Evolutionary conservation across 2,329 filamentous ascomycete genomes (phyloP), one percentile per base, ranked within the genome.

Genomic region (Talaromyces sp.): DNA sequence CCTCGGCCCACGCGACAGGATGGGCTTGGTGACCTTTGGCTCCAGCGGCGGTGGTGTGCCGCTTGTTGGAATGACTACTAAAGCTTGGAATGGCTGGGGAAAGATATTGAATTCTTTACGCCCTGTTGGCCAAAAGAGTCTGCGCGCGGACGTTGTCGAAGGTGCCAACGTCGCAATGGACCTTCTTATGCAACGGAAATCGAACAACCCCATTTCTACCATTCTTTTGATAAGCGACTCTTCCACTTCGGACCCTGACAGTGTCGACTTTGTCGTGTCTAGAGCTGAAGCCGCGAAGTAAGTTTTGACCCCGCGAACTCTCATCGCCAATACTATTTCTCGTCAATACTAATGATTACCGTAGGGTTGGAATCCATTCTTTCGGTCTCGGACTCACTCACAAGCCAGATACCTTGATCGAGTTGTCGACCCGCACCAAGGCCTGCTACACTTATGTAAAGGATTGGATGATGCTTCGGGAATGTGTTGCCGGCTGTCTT

Each of bases 381-480:
- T 99, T 99, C 68, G 95, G 95, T 35, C 84, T 99, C 19, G 95
- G 95, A 56, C 87, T 97, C 80, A 98, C 93, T 0, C 95, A 99
- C 77, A 98, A 98, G 77, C 95, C 95, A 5, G 95, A 99, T 72
- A 97, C 93, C 0, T 96, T 99, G 92, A 96, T 99, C 64, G 93
- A 98, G 76, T 81, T 99, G 13, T 98, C 95, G 0, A 95, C 90
- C 7, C 85, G 92, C 63, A 99, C 95, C 3, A 99, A 98, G 78
- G 95, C 93, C 4, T 96, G 92, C 1, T 99, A 98, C 71, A 96
- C 92, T 1, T 99, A 98, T 70, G 93, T 99, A 67, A 99, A 98
- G 77, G 95, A 99, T 75, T 99, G 95, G 95, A 98, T 98, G 93
- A 99, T 98, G 93, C 84, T 99, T 38, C 89, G 95, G 29, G 95